Conservation (phyloP, 768 basidiomycete genomes). For the Mrakia frigida region DNA sequence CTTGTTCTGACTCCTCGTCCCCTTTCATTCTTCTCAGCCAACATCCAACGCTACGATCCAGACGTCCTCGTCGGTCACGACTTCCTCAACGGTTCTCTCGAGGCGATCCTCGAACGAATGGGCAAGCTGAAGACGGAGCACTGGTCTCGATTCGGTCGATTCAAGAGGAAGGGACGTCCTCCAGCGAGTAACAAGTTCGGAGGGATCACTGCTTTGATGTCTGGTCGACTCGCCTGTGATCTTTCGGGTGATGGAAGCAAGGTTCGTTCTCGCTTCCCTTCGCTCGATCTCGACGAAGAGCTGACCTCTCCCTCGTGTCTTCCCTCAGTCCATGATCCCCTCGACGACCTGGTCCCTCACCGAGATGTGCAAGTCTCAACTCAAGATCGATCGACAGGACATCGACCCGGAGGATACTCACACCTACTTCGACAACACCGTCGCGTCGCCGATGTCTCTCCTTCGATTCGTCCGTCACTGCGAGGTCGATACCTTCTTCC, state of each 20-base stretch:
- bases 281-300: neutral
- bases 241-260: constrained; percentile 91
- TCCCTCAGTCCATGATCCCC: constrained; percentile 77
- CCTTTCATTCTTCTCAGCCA: constrained; percentile 47
- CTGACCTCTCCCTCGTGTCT: neutral
- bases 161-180: constrained; percentile 62
- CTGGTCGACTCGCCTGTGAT: constrained; percentile 83
- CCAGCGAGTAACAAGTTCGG: constrained; percentile 52
- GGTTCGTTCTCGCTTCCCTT: constrained; percentile 48
- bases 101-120: constrained; percentile 86
- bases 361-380: constrained; percentile 90
- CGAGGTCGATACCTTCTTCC: constrained; percentile 90
- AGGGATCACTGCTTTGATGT: constrained; percentile 68
- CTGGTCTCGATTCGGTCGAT: constrained; percentile 89
- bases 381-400: constrained; percentile 80
- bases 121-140: constrained; percentile 83
- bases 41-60: constrained; percentile 79
- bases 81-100: constrained; percentile 81
- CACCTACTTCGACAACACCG: constrained; percentile 76
- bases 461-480: constrained; percentile 87
- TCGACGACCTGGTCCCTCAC: constrained; percentile 98
- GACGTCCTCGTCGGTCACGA: constrained; percentile 94
- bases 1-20: neutral
- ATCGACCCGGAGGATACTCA: constrained; percentile 95
- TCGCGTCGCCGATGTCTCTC: constrained; percentile 68